Percentiles rank a stretch among this genome's conserved stretches.
phyloP scores from a whole-genome alignment of 2,329 filamentous ascomycete genomes.

The Trichoderma aggressivum region DNA sequence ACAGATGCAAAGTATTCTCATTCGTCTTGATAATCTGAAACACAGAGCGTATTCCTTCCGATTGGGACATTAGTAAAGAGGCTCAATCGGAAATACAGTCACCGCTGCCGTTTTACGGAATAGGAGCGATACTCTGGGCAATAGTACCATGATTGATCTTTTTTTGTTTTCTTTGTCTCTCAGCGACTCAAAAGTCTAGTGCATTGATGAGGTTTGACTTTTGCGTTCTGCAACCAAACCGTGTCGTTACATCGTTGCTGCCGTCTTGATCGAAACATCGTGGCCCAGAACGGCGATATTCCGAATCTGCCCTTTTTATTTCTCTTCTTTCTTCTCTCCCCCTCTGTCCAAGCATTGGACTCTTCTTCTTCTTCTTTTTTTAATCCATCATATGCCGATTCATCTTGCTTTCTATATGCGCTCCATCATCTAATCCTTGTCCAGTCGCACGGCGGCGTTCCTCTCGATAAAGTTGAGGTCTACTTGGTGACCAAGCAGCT shows the following conservation, averaged over 20 bases:
- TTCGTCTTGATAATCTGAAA: neutral
- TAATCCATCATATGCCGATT: neutral
- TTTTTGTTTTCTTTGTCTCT: neutral
- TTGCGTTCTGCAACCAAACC: neutral
- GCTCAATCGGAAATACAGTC: neutral
- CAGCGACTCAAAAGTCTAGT: neutral
- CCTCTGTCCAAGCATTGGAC: neutral
- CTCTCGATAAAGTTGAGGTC: constrained; percentile 88
- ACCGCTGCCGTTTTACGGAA: neutral
- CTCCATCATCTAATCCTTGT: constrained; percentile 61
- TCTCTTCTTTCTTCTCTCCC: neutral
- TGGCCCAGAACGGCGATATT: neutral
- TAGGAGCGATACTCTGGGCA: neutral
- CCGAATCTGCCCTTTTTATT: neutral
- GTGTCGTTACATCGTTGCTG: neutral
- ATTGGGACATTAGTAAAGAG: neutral
- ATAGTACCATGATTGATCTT: neutral
- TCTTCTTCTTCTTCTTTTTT: neutral
- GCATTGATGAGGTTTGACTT: neutral
- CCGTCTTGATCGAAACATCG: neutral
- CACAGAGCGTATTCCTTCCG: neutral
- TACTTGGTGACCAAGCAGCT: constrained; percentile 91
- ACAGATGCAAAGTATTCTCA: too few relatives aligned
- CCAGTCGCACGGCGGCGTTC: constrained; percentile 85
- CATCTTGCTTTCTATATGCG: neutral